Percentiles rank a stretch among this genome's conserved stretches.
Conservation (phyloP, 768 basidiomycete species). For the Tylopilus vinaceipallidus region DNA sequence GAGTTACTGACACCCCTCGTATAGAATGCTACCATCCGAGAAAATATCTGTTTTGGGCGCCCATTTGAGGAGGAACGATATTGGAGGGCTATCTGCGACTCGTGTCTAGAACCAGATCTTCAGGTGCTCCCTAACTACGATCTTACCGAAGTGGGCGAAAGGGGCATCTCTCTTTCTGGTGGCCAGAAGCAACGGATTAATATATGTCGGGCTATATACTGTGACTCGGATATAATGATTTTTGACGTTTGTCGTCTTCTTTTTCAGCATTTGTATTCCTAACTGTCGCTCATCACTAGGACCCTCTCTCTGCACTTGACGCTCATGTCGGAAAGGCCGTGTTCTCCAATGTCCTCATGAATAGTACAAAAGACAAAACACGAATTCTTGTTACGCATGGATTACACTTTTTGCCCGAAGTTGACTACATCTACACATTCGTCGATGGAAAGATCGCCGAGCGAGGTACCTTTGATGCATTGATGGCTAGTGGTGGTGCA, state of each 20-base stretch:
- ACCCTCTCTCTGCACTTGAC: slow-evolving; percentile 88
- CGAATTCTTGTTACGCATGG: slow-evolving; percentile 90
- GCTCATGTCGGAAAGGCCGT: slow-evolving; percentile 88
- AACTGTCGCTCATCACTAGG: slow-evolving; percentile 35
- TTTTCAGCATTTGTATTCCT: background rate
- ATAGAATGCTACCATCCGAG: slow-evolving; percentile 79
- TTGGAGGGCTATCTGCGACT: slow-evolving; percentile 74
- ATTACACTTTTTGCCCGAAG: slow-evolving; percentile 83
- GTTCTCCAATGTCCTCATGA: slow-evolving; percentile 79
- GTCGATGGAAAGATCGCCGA: slow-evolving; percentile 77
- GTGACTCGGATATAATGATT: slow-evolving; percentile 80
- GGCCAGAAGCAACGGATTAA: slow-evolving; percentile 81
- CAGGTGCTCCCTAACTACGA: slow-evolving; percentile 77
- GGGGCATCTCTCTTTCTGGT: slow-evolving; percentile 85
- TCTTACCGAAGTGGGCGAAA: slow-evolving; percentile 82
- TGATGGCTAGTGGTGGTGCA: slow-evolving; percentile 60
- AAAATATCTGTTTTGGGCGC: slow-evolving; percentile 87
- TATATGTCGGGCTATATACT: slow-evolving; percentile 86
- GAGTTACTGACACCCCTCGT: background rate
- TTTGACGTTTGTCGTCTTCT: slow-evolving; percentile 52
- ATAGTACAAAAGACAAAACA: slow-evolving; percentile 64
- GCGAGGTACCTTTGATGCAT: slow-evolving; percentile 71
- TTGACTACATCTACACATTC: slow-evolving; percentile 83
- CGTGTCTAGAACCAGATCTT: slow-evolving; percentile 79
- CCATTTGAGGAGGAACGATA: slow-evolving; percentile 80